Evolutionary conservation across 1,284 basidiomycete species (phyloP), one percentile per base, ranked within the genome.

Genomic region (Cutaneotrichosporon dermatis): DNA sequence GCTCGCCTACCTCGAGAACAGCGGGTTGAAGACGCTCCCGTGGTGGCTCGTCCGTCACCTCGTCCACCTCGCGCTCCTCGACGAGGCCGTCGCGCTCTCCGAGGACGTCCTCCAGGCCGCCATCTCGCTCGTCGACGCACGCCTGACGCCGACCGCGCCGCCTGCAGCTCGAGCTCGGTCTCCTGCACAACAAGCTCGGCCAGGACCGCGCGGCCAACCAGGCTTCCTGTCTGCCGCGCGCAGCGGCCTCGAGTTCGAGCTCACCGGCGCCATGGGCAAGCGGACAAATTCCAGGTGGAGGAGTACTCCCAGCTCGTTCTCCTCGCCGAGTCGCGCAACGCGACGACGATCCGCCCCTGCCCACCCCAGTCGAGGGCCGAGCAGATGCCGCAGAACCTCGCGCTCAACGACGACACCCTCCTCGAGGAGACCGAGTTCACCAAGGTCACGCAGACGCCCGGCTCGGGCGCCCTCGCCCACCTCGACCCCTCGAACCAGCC

Each of bases 401-500:
- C 83, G 2, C 83, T 99, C 55, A 96, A 99, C 76, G 96, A 99
- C 78, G 96, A 99, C 77, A 97, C 93, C 0, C 82, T 99, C 9
- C 83, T 99, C 46, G 96, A 99, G 77, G 86, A 90, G 69, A 99
- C 95, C 4, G 84, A 88, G 69, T 99, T 92, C 76, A 92, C 92
- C 7, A 74, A 67, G 49, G 62, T 65, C 37, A 65, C 64, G 4
- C 44, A 25, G 16, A 66, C 79, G 13, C 25, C 25, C 25, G 61
- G 66, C 4, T 61, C 60, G 80, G 90, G 60, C 60, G 62, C 65
- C 3, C 63, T 78, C 3, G 65, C 71, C 1, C 86, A 88, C 70
- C 80, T 98, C 59, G 85, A 95, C 73, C 93, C 93, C 0, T 82
- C 86, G 5, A 79, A 85, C 11, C 96, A 97, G 72, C 92, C 92